Percentiles rank a stretch among this genome's conserved stretches.
Evolutionary conservation across 495 filamentous ascomycete genomes (phyloP).

Genomic region (Podospora tetraspora): DNA sequence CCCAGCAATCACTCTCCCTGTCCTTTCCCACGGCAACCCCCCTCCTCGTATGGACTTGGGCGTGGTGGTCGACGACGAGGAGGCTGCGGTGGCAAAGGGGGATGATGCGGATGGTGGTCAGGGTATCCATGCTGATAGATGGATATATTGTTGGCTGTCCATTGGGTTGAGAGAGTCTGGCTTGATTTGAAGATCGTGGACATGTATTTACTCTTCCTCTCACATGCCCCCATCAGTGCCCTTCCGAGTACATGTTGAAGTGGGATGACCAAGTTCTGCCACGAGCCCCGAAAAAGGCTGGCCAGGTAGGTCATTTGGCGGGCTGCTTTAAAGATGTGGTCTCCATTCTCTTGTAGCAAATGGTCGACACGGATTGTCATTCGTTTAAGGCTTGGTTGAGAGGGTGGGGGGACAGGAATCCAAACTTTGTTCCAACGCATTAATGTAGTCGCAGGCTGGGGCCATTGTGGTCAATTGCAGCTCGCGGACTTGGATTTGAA

Average conservation of each 20-base stretch:
- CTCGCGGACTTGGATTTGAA: too few species aligned
- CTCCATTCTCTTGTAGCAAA: too few species aligned
- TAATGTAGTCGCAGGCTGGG: too few species aligned
- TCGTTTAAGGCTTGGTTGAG: too few species aligned
- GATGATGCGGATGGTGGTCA: constrained; percentile 6
- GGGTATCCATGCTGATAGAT: neutral
- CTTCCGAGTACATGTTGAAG: neutral
- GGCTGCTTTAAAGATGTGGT: too few species aligned
- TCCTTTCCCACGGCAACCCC: constrained; percentile 16
- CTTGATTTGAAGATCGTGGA: neutral
- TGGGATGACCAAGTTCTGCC: neutral
- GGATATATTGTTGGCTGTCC: neutral
- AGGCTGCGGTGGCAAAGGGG: constrained; percentile 12
- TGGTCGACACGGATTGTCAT: too few species aligned
- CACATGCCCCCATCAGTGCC: too few species aligned
- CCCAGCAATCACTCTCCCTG: constrained; percentile 9
- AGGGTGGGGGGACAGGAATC: too few species aligned
- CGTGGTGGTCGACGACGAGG: constrained; percentile 17
- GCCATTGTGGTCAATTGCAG: neutral
- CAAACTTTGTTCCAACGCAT: too few species aligned
- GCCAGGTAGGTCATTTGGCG: too few species aligned
- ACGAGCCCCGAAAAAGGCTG: too few species aligned
- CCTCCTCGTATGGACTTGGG: constrained; percentile 26
- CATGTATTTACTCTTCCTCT: neutral
- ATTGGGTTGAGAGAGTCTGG: neutral